These are phyloP conservation scores for Leptoxyphium fumago DNA, from an alignment of 2,329 filamentous ascomycete genomes.

Conservation along the genomic window DNA sequence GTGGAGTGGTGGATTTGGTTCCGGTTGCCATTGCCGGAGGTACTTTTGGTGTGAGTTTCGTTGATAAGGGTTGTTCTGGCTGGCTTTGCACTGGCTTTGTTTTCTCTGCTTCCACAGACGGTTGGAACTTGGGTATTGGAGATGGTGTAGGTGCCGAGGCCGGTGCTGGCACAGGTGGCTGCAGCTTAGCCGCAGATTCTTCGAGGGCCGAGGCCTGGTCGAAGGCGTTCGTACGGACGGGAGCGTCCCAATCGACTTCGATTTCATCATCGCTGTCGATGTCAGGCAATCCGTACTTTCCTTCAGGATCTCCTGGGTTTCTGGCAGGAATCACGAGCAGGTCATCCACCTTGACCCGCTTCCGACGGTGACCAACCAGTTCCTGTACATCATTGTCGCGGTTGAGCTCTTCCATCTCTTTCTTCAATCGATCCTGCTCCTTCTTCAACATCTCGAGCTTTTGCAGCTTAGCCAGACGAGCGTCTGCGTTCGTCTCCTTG, in stretches of 20 bases:
- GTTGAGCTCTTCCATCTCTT: slow-evolving; percentile 7
- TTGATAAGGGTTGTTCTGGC: no score
- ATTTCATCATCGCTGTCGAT: slow-evolving; percentile 19
- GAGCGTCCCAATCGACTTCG: slow-evolving; percentile 15
- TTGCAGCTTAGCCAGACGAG: slow-evolving; percentile 12
- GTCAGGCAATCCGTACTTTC: slow-evolving; percentile 18
- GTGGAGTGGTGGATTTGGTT: neutral
- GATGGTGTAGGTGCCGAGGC: neutral
- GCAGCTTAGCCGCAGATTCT: neutral
- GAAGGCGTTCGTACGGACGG: neutral
- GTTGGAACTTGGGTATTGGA: neutral
- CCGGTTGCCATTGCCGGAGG: neutral
- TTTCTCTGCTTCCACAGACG: neutral
- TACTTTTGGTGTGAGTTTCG: no score
- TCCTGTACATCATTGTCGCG: slow-evolving; percentile 10
- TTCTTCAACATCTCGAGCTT: slow-evolving; percentile 9
- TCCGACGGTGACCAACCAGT: slow-evolving; percentile 10
- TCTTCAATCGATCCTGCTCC: slow-evolving; percentile 10
- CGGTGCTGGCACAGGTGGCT: neutral
- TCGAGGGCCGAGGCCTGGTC: neutral
- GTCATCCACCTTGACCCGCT: slow-evolving; percentile 20
- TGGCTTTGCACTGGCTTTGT: neutral
- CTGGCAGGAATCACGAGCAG: slow-evolving; percentile 17
- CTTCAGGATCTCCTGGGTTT: slow-evolving; percentile 14
- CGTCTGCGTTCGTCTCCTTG: slow-evolving; percentile 13